Evolutionary conservation across 768 basidiomycete genomes (phyloP).

Genomic region (Mycena leptocephala): DNA sequence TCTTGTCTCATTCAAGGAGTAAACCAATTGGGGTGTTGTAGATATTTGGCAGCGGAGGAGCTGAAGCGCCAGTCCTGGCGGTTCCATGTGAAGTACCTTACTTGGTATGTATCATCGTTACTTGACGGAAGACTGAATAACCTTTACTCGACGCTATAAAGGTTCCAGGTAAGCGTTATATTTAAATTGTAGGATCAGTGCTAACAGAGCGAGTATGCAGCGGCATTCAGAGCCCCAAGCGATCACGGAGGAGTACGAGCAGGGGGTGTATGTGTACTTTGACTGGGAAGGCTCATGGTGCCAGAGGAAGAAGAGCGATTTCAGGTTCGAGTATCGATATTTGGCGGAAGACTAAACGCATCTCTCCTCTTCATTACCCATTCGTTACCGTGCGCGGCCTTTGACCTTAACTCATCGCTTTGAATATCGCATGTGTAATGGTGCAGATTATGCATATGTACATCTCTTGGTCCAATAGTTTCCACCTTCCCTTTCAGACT

Average conservation of each 20-base stretch:
- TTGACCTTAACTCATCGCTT: neutral
- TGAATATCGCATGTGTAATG: neutral
- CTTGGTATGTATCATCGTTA: conserved; percentile 73
- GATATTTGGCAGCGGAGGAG: conserved; percentile 96
- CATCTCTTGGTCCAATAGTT: neutral
- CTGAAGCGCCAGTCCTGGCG: conserved; percentile 98
- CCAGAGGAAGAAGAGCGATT: conserved; percentile 97
- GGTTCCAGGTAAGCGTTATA: no score
- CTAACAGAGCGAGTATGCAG: no score
- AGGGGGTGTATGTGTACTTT: conserved; percentile 99
- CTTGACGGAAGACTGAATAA: no score
- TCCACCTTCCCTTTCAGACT: no score
- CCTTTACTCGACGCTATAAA: no score
- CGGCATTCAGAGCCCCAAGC: conserved; percentile 98
- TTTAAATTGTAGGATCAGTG: no score
- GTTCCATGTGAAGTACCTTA: conserved; percentile 99
- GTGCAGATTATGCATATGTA: neutral
- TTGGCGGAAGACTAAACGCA: conserved; percentile 86
- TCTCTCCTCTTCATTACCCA: no score
- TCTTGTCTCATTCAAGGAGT: neutral
- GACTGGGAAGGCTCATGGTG: conserved; percentile 99
- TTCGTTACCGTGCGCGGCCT: no score
- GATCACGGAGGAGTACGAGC: conserved; percentile 99
- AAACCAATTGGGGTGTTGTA: no score
- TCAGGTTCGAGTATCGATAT: conserved; percentile 97